Percentiles rank a stretch among this genome's conserved stretches.
These are phyloP conservation scores for Begonia fuchsioides DNA, from an alignment of 306 rosid species.

Conservation along the genomic window DNA sequence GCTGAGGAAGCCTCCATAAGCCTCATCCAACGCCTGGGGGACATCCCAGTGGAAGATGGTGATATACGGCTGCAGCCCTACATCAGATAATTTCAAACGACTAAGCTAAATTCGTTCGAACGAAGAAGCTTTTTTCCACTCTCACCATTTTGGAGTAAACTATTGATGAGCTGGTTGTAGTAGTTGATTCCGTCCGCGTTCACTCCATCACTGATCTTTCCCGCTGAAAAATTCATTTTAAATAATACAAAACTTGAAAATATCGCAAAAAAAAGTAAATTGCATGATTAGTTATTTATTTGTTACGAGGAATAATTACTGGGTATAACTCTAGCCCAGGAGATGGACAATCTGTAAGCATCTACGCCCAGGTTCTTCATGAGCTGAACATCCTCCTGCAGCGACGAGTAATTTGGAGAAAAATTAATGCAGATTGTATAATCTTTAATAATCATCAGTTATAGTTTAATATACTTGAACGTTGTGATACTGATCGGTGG, in stretches of 20 bases:
- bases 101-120: background rate
- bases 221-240: conserved; percentile 15
- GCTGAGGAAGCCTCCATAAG: conserved; percentile 34
- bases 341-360: conserved; percentile 30
- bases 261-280: background rate
- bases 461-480: conserved; percentile 17
- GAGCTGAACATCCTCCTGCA: conserved; percentile 23
- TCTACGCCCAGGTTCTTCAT: conserved; percentile 26
- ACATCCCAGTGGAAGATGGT: conserved; percentile 58
- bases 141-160: conserved; percentile 32
- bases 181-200: conserved; percentile 36
- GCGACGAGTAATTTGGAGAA: background rate
- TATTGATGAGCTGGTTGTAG: conserved; percentile 54
- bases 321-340: conserved; percentile 33
- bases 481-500: conserved; percentile 32
- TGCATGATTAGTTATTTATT: background rate
- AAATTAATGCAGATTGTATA: background rate
- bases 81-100: background rate
- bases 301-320: conserved; percentile 14
- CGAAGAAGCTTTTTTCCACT: background rate
- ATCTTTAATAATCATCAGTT: background rate
- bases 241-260: background rate
- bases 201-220: conserved; percentile 45
- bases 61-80: conserved; percentile 36
- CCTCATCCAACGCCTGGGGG: conserved; percentile 44